Conservation (phyloP, 768 basidiomycete species). For the Tephrocybe sp. region DNA sequence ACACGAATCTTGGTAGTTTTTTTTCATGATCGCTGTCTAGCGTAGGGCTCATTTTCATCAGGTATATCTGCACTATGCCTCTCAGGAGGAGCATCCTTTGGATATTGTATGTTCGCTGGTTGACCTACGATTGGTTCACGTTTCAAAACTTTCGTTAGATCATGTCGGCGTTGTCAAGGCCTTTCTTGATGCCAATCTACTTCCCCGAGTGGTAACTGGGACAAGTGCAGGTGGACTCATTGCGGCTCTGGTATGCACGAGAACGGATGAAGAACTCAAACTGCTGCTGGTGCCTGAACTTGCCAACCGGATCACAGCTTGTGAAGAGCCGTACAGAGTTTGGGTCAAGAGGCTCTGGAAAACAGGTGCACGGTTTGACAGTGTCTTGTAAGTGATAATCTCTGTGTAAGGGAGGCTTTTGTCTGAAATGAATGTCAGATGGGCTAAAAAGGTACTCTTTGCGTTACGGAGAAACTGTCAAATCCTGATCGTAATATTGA, state of each 20-base stretch:
- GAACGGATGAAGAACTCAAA: slow-evolving; percentile 86
- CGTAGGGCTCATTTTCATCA: slow-evolving; percentile 14
- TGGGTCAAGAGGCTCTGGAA: slow-evolving; percentile 74
- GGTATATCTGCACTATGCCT: slow-evolving; percentile 87
- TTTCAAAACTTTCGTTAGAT: slow-evolving; percentile 40
- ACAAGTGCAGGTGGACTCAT: slow-evolving; percentile 92
- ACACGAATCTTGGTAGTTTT: slow-evolving; percentile 74
- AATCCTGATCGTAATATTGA: background rate
- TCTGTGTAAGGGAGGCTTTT: background rate
- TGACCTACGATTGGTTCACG: background rate
- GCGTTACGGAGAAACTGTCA: background rate
- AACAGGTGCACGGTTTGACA: slow-evolving; percentile 96
- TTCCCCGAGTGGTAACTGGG: slow-evolving; percentile 93
- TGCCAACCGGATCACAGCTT: slow-evolving; percentile 80
- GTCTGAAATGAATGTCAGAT: slow-evolving; percentile 35
- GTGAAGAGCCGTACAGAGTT: slow-evolving; percentile 70
- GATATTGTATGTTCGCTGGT: slow-evolving; percentile 68
- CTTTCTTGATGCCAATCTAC: slow-evolving; percentile 79
- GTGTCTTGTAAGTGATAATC: slow-evolving; percentile 44
- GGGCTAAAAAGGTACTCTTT: slow-evolving; percentile 80
- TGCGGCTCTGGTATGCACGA: slow-evolving; percentile 75
- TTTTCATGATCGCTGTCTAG: background rate
- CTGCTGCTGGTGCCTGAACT: slow-evolving; percentile 77
- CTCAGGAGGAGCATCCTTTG: slow-evolving; percentile 94
- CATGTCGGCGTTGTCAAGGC: slow-evolving; percentile 92